phyloP scores from a whole-genome alignment of 495 filamentous ascomycete species.

The Stereocaulon alpinum region DNA sequence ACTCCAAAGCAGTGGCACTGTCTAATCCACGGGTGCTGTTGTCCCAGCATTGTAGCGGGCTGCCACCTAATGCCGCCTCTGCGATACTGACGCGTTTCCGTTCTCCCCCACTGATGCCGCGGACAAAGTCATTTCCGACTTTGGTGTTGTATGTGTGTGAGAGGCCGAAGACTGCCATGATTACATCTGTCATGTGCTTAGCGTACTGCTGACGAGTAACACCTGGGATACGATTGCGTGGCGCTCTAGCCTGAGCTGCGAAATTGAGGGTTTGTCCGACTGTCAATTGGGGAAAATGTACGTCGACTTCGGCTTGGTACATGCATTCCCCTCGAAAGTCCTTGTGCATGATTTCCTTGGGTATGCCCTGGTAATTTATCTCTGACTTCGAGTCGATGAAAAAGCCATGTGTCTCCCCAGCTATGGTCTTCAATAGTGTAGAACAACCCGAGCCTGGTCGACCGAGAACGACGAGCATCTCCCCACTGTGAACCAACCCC shows the following conservation, averaged over 20 bases:
- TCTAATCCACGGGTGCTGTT: conserved; percentile 75
- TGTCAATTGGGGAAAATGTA: conserved; percentile 73
- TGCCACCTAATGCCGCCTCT: conserved; percentile 53
- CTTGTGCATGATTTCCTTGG: conserved; percentile 51
- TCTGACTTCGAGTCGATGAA: conserved; percentile 52
- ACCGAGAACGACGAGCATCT: conserved; percentile 73
- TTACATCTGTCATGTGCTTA: conserved; percentile 58
- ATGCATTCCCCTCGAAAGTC: conserved; percentile 70
- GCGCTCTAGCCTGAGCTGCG: conserved; percentile 59
- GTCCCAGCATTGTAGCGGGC: conserved; percentile 75
- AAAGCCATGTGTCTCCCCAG: conserved; percentile 66
- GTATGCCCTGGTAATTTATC: conserved; percentile 66
- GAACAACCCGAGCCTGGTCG: conserved; percentile 70
- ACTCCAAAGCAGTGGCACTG: conserved; percentile 72
- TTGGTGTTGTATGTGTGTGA: conserved; percentile 65
- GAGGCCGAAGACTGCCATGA: conserved; percentile 72
- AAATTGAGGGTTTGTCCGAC: conserved; percentile 72
- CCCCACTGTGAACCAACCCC: conserved; percentile 62
- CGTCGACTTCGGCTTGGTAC: conserved; percentile 70
- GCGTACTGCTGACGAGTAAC: conserved; percentile 50
- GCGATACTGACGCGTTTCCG: conserved; percentile 76
- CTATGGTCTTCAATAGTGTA: conserved; percentile 70
- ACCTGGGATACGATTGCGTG: conserved; percentile 48
- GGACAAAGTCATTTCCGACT: conserved; percentile 70
- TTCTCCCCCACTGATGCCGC: conserved; percentile 75